phyloP scores from a whole-genome alignment of 352 stramenopile genomes.

The Phytophthora pluvialis region DNA sequence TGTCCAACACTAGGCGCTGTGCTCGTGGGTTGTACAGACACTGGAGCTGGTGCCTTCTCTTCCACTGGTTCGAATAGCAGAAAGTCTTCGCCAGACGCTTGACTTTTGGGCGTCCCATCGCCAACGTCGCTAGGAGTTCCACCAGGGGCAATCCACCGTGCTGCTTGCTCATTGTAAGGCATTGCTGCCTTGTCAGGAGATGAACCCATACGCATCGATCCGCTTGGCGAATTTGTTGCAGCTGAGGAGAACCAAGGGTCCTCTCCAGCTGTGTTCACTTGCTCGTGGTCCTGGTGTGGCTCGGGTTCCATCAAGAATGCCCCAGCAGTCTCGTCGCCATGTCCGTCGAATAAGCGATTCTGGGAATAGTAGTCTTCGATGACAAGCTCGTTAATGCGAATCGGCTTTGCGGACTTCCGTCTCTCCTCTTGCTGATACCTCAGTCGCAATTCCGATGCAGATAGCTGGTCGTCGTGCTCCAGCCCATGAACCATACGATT shows the following conservation, averaged over 20 bases:
- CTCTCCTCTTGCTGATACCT: slow-evolving; percentile 59
- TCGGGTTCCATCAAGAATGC: slow-evolving; percentile 67
- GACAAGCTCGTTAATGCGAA: slow-evolving; percentile 85
- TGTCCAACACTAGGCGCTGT: slow-evolving; percentile 8
- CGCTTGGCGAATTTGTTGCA: slow-evolving; percentile 22
- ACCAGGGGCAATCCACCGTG: slow-evolving; percentile 60
- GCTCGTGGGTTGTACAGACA: background rate
- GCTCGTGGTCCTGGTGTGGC: slow-evolving; percentile 3
- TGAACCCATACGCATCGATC: slow-evolving; percentile 38
- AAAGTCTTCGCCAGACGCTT: slow-evolving; percentile 25
- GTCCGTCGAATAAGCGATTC: slow-evolving; percentile 24
- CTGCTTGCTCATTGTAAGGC: slow-evolving; percentile 61
- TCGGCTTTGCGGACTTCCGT: slow-evolving; percentile 37
- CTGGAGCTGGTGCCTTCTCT: slow-evolving; percentile 36
- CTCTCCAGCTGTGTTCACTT: slow-evolving; percentile 14
- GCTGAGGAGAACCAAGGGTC: slow-evolving; percentile 74
- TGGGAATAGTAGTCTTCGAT: slow-evolving; percentile 88
- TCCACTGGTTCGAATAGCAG: slow-evolving; percentile 56
- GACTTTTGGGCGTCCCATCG: slow-evolving; percentile 16
- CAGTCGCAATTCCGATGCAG: slow-evolving; percentile 55
- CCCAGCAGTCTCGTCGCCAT: slow-evolving; percentile 40
- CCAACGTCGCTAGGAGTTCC: slow-evolving; percentile 14
- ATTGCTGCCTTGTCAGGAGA: slow-evolving; percentile 53
- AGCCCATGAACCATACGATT: slow-evolving; percentile 56
- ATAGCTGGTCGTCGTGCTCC: slow-evolving; percentile 61